These are phyloP conservation scores for Mortierella sp. DNA, from an alignment of 371 early-diverging fungal species.

Conservation along the genomic window DNA sequence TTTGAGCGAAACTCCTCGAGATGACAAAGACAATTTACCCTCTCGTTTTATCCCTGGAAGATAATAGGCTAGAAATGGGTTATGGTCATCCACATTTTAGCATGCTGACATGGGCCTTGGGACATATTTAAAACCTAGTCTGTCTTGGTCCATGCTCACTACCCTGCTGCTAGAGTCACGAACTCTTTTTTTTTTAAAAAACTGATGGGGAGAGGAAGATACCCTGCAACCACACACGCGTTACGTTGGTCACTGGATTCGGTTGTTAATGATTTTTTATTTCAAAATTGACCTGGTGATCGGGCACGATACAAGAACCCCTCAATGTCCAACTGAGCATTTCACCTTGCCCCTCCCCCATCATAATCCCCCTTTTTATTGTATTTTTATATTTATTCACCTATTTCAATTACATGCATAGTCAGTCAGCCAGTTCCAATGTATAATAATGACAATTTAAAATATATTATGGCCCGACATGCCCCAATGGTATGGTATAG, in stretches of 20 bases:
- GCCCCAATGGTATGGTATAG: too few relatives aligned
- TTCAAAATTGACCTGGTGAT: constrained; percentile 7
- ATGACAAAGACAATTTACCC: constrained; percentile 5
- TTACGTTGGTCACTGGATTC: constrained; percentile 15
- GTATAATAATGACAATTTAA: too few relatives aligned
- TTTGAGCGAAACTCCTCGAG: neutral
- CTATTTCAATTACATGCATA: neutral
- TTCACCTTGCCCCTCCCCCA: neutral
- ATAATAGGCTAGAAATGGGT: neutral
- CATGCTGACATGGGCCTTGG: constrained; percentile 8
- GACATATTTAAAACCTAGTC: neutral
- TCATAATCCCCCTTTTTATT: neutral
- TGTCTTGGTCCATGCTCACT: constrained; percentile 6
- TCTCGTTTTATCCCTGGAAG: neutral
- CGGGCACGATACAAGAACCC: neutral
- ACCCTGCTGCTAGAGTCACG: neutral
- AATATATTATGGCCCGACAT: too few relatives aligned
- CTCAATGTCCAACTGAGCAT: neutral
- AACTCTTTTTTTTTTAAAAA: neutral
- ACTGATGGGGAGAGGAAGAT: neutral
- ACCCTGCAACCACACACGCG: constrained; percentile 7
- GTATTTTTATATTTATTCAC: neutral
- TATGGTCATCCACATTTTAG: constrained; percentile 10
- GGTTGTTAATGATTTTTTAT: neutral
- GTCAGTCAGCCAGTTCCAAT: too few relatives aligned